Conservation (phyloP, 768 basidiomycete genomes). For the Suillus paluster region DNA sequence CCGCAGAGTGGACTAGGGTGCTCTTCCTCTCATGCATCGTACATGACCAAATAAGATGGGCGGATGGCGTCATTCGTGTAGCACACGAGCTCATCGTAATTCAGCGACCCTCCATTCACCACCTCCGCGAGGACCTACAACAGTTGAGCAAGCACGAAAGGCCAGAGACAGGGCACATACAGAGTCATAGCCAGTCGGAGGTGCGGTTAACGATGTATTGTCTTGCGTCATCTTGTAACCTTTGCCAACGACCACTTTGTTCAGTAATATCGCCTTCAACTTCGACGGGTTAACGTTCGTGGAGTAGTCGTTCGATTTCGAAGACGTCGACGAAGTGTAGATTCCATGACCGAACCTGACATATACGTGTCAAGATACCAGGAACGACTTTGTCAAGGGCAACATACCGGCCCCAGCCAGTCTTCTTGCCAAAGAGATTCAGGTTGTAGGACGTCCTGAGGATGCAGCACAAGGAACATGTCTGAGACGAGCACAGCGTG, state of each 20-base stretch:
- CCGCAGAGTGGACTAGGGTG: neutral
- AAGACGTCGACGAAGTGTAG: constrained; percentile 80
- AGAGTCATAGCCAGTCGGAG: constrained; percentile 69
- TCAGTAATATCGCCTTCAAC: constrained; percentile 69
- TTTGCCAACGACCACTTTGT: constrained; percentile 75
- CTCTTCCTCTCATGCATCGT: constrained; percentile 46
- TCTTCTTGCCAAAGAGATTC: constrained; percentile 67
- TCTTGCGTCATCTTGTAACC: constrained; percentile 69
- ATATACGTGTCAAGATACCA: neutral
- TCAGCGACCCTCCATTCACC: constrained; percentile 59
- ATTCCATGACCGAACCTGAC: constrained; percentile 70
- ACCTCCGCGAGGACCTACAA: constrained; percentile 66
- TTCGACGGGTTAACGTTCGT: constrained; percentile 56
- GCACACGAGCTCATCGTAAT: constrained; percentile 74
- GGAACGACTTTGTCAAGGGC: neutral
- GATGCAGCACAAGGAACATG: constrained; percentile 68
- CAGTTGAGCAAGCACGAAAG: constrained; percentile 6
- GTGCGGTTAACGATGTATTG: constrained; percentile 54
- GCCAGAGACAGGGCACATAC: constrained; percentile 40
- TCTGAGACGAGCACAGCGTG: constrained; percentile 52
- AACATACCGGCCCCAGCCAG: constrained; percentile 68
- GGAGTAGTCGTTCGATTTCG: constrained; percentile 79
- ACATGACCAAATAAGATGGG: constrained; percentile 73
- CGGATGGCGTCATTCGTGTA: constrained; percentile 74
- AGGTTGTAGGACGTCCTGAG: constrained; percentile 68